Evolutionary conservation across 2,329 filamentous ascomycete species (phyloP).

Genomic region (Diaporthe aspalathi): DNA sequence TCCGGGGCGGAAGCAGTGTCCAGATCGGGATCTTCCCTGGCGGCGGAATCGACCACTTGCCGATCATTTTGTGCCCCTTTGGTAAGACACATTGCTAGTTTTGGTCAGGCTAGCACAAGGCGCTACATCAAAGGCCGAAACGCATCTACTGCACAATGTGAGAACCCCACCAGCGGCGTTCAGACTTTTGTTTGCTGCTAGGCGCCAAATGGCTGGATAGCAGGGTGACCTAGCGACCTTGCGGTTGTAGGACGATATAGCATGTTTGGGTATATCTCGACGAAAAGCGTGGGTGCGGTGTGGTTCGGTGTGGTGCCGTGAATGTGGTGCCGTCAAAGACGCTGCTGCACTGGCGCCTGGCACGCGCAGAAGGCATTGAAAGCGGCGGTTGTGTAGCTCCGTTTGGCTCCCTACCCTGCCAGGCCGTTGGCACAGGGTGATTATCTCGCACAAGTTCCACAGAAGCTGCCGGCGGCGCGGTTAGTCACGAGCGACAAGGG

Average conservation of each 20-base stretch:
- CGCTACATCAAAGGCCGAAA: conserved; percentile 5
- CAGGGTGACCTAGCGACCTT: background rate
- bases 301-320: background rate
- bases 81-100: conserved; percentile 15
- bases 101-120: conserved; percentile 2
- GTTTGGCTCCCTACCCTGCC: background rate
- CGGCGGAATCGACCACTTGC: conserved; percentile 1
- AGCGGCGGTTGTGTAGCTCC: background rate
- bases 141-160: background rate
- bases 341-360: background rate
- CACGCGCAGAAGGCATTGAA: conserved; percentile 16
- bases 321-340: background rate
- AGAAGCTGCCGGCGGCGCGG: conserved; percentile 22
- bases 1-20: background rate
- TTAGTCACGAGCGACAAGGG: conserved; percentile 15
- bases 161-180: background rate
- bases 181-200: background rate
- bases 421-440: conserved; percentile 5
- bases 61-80: conserved; percentile 10
- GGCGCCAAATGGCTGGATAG: background rate
- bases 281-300: background rate
- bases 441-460: background rate
- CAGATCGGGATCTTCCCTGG: conserved; percentile 25
- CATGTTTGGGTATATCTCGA: background rate
- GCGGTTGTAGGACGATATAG: background rate